phyloP scores from a whole-genome alignment of 1,284 basidiomycete genomes.

The Singerocomus inundabilis region DNA sequence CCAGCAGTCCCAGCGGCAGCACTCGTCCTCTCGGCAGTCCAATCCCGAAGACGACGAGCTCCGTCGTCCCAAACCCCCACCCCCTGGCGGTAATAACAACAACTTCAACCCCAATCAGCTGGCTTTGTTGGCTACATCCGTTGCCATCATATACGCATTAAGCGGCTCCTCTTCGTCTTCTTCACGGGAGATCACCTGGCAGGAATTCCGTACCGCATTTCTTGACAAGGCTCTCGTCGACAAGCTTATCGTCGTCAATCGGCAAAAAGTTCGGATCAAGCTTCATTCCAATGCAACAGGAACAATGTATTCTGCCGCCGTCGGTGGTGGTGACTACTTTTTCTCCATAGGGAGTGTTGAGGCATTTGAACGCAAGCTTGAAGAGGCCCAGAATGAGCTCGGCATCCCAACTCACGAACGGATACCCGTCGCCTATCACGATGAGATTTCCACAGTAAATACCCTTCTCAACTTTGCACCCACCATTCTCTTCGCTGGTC shows the following conservation, averaged over 20 bases:
- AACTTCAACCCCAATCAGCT: constrained; percentile 61
- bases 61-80: constrained; percentile 44
- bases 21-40: constrained; percentile 31
- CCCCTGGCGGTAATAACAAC: constrained; percentile 41
- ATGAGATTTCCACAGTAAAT: constrained; percentile 85
- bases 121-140: constrained; percentile 55
- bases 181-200: constrained; percentile 95
- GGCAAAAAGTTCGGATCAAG: constrained; percentile 84
- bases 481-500: constrained; percentile 86
- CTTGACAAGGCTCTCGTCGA: constrained; percentile 97
- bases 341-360: constrained; percentile 99
- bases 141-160: constrained; percentile 68
- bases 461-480: constrained; percentile 92
- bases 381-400: constrained; percentile 91
- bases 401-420: constrained; percentile 90
- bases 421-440: constrained; percentile 96
- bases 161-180: constrained; percentile 57
- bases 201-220: constrained; percentile 95
- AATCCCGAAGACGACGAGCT: constrained; percentile 39
- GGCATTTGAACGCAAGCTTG: constrained; percentile 92
- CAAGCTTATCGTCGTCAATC: constrained; percentile 91
- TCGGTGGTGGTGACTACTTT: constrained; percentile 68
- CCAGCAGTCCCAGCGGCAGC: constrained; percentile 49
- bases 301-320: constrained; percentile 60
- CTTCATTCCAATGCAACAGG: constrained; percentile 84